A percentile compares a stretch with the other conserved stretches of the same genome.
Evolutionary conservation across 306 rosid genomes (phyloP).

Genomic region (Styphnolobium japonicum): DNA sequence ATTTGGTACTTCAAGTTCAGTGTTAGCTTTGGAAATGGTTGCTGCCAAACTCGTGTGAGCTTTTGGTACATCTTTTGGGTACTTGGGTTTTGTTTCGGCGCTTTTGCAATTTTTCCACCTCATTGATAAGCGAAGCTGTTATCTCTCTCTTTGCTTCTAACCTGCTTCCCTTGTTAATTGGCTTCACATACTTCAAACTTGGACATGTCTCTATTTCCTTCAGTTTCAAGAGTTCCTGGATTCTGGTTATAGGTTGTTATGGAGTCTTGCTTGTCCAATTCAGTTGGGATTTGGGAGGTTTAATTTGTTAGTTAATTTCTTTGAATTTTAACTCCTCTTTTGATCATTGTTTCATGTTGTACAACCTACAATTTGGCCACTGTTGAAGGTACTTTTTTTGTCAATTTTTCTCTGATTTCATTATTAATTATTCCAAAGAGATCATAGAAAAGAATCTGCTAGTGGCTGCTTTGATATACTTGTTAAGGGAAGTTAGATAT

Average conservation of each 20-base stretch:
- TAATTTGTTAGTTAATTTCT: neutral
- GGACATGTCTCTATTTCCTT: slow-evolving; percentile 25
- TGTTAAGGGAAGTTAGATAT: slow-evolving; percentile 53
- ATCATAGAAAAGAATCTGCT: slow-evolving; percentile 13
- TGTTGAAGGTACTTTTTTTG: slow-evolving; percentile 21
- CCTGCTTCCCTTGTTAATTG: slow-evolving; percentile 1
- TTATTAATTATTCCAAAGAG: slow-evolving; percentile 20
- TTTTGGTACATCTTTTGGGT: slow-evolving; percentile 47
- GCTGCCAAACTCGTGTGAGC: slow-evolving; percentile 60
- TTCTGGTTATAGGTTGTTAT: slow-evolving; percentile 20
- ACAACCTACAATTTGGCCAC: slow-evolving; percentile 28
- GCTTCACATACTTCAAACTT: slow-evolving; percentile 1
- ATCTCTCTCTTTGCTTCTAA: slow-evolving; percentile 8
- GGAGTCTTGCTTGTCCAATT: neutral
- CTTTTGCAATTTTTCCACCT: slow-evolving; percentile 30
- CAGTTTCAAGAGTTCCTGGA: slow-evolving; percentile 2
- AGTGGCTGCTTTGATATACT: slow-evolving; percentile 36
- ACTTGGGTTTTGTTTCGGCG: slow-evolving; percentile 36
- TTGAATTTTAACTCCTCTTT: slow-evolving; percentile 17
- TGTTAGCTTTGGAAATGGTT: slow-evolving; percentile 68
- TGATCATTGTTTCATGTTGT: slow-evolving; percentile 9
- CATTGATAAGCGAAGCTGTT: slow-evolving; percentile 37
- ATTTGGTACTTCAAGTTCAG: slow-evolving; percentile 59
- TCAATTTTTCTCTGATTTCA: slow-evolving; percentile 18
- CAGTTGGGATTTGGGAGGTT: neutral